phyloP scores from a whole-genome alignment of 306 rosid genomes.

The Vigna unguiculata region DNA sequence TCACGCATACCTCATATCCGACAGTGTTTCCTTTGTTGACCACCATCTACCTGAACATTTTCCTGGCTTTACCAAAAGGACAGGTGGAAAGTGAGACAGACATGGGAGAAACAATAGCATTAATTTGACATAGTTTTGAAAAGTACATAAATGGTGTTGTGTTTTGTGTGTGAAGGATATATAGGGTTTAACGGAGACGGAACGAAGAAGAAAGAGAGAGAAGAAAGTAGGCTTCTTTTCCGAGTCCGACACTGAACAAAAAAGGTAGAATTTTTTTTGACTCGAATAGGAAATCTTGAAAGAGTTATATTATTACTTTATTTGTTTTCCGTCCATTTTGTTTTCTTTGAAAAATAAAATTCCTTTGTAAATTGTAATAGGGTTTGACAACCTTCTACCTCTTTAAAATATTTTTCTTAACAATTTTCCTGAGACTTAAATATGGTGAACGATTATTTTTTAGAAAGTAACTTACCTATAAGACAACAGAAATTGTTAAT shows the following conservation, averaged over 20 bases:
- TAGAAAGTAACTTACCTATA: too few relatives aligned
- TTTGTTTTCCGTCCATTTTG: neutral
- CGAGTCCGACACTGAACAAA: neutral
- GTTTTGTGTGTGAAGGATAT: neutral
- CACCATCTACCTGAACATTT: neutral
- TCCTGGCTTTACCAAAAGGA: neutral
- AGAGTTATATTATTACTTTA: neutral
- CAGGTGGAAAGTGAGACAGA: neutral
- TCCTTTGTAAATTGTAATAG: too few relatives aligned
- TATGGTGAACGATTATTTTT: too few relatives aligned
- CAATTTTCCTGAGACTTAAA: neutral
- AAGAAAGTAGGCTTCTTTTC: neutral
- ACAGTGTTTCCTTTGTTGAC: neutral
- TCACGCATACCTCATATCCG: slow-evolving; percentile 17
- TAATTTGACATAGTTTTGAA: neutral
- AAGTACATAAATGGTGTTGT: neutral
- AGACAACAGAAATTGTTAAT: too few relatives aligned
- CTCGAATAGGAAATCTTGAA: neutral
- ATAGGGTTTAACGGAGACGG: slow-evolving; percentile 35
- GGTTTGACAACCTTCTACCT: too few relatives aligned
- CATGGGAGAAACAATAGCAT: neutral
- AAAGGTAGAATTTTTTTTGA: neutral
- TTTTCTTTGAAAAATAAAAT: too few relatives aligned
- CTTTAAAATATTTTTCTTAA: neutral
- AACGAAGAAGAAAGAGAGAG: neutral